These are phyloP conservation scores for Primulina eburnea DNA, from an alignment of 257 asterid species.

Conservation along the genomic window DNA sequence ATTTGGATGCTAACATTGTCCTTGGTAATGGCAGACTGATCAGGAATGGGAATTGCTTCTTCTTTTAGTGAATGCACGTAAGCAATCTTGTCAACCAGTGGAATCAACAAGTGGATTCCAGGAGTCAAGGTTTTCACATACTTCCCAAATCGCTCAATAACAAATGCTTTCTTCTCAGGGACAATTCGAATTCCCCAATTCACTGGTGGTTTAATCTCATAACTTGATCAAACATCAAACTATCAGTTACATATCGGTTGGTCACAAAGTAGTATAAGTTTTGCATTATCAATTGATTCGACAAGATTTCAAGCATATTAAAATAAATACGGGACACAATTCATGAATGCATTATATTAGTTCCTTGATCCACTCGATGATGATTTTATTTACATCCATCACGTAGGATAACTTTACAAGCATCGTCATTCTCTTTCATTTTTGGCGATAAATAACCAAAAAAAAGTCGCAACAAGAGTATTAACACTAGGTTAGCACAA, in stretches of 20 bases:
- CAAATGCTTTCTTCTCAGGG: constrained; percentile 82
- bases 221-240: constrained; percentile 37
- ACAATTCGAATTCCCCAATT: constrained; percentile 89
- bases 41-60: constrained; percentile 73
- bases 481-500: background rate
- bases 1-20: constrained; percentile 80
- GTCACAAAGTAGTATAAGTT: background rate
- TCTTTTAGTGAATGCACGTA: constrained; percentile 84
- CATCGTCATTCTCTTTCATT: background rate
- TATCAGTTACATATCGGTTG: constrained; percentile 2
- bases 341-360: background rate
- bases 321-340: background rate
- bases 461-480: background rate
- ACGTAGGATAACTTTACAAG: background rate
- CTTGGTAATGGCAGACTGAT: constrained; percentile 83
- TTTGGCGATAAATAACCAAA: background rate
- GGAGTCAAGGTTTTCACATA: constrained; percentile 75
- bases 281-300: constrained; percentile 3
- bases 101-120: constrained; percentile 75
- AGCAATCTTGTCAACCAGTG: constrained; percentile 77
- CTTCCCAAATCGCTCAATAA: constrained; percentile 81
- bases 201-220: constrained; percentile 51
- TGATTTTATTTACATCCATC: background rate
- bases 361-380: background rate
- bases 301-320: background rate